Percentiles rank a stretch among this genome's conserved stretches.
Conservation (phyloP, 2,329 filamentous ascomycete species). For the Colletotrichum somersetense region DNA sequence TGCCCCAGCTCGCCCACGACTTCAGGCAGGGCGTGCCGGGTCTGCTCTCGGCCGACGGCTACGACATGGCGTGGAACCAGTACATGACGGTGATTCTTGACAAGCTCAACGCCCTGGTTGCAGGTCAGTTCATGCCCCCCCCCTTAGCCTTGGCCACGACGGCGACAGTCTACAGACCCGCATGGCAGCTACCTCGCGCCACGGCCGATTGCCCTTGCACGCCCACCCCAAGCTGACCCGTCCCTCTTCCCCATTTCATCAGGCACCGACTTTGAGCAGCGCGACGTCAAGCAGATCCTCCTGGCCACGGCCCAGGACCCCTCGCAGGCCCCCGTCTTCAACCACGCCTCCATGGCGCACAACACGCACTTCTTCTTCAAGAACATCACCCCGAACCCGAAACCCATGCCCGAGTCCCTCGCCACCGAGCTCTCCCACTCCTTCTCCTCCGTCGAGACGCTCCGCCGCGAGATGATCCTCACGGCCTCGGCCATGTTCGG, state of each 20-base stretch:
- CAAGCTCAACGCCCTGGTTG: conserved; percentile 80
- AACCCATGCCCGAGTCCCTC: conserved; percentile 68
- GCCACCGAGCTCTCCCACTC: conserved; percentile 71
- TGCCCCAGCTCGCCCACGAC: conserved; percentile 62
- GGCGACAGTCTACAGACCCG: neutral
- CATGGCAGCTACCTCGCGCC: neutral
- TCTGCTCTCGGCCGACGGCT: conserved; percentile 77
- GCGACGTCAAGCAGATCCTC: conserved; percentile 75
- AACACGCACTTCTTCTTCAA: conserved; percentile 91
- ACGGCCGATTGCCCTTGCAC: neutral
- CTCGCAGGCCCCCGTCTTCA: conserved; percentile 84
- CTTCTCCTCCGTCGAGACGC: conserved; percentile 87
- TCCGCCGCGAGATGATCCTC: conserved; percentile 82
- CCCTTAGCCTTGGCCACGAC: neutral
- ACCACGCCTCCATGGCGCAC: conserved; percentile 95
- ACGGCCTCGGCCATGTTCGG: conserved; percentile 95
- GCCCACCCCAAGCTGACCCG: conserved; percentile 15
- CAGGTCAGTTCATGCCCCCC: conserved; percentile 66
- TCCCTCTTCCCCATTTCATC: conserved; percentile 7
- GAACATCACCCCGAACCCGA: conserved; percentile 58
- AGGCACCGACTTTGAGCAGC: conserved; percentile 75
- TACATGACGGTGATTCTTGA: conserved; percentile 83
- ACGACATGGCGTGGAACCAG: conserved; percentile 82
- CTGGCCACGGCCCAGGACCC: conserved; percentile 84
- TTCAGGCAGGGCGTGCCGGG: conserved; percentile 71